These are phyloP conservation scores for Podaxis sp. DNA, from an alignment of 768 basidiomycete genomes.

Conservation along the genomic window DNA sequence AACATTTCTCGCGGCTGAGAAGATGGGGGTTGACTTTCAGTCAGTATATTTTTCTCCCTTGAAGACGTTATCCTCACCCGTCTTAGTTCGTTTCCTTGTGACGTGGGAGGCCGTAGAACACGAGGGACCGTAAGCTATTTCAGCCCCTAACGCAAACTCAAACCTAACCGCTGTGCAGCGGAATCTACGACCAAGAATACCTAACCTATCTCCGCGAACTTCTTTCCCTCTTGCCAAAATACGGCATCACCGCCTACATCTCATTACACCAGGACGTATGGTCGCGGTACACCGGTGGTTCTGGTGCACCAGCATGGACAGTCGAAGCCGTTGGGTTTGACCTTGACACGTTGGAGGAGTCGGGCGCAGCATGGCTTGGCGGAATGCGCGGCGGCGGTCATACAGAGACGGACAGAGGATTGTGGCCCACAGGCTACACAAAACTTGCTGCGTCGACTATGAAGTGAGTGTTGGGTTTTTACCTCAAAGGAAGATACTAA, in stretches of 20 bases:
- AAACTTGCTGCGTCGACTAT: slow-evolving; percentile 92
- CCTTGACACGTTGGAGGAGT: slow-evolving; percentile 69
- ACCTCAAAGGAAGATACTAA: background rate
- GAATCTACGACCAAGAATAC: slow-evolving; percentile 81
- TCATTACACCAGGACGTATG: slow-evolving; percentile 93
- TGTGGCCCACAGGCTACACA: slow-evolving; percentile 94
- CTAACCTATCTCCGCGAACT: slow-evolving; percentile 72
- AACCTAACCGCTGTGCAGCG: slow-evolving; percentile 37
- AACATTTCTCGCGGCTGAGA: slow-evolving; percentile 74
- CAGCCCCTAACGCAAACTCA: background rate
- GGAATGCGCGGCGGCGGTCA: slow-evolving; percentile 78
- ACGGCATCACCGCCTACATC: slow-evolving; percentile 70
- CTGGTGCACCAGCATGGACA: slow-evolving; percentile 97
- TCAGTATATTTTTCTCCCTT: slow-evolving; percentile 31
- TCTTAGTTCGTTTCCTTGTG: slow-evolving; percentile 80
- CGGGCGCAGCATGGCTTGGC: slow-evolving; percentile 82
- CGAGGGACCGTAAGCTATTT: slow-evolving; percentile 71
- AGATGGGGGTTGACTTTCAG: slow-evolving; percentile 88
- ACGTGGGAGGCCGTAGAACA: slow-evolving; percentile 99
- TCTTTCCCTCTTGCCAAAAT: slow-evolving; percentile 64
- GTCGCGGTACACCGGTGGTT: slow-evolving; percentile 92
- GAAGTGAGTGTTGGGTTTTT: slow-evolving; percentile 50
- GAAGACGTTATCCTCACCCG: background rate
- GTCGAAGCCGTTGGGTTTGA: slow-evolving; percentile 85
- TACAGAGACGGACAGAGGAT: slow-evolving; percentile 69